phyloP scores from a whole-genome alignment of 202 grass and related monocot species.

The Eragrostis tef region DNA sequence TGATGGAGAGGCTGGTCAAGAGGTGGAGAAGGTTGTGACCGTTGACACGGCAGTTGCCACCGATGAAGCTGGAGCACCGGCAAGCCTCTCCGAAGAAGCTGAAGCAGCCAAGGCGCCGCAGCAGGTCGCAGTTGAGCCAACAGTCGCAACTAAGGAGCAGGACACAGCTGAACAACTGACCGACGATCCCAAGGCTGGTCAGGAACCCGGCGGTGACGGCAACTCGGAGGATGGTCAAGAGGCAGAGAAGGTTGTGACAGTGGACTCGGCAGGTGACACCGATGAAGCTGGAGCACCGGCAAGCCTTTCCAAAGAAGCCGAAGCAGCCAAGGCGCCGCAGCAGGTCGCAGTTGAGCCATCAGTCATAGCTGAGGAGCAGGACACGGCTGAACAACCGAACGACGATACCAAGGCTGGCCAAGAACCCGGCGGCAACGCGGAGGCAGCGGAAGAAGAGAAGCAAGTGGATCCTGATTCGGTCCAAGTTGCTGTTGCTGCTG shows the following conservation, averaged over 20 bases:
- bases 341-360: background rate
- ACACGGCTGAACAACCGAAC: background rate
- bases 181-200: no score
- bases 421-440: background rate
- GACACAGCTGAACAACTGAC: background rate
- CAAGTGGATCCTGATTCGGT: conserved; percentile 47
- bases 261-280: background rate
- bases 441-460: conserved; percentile 46
- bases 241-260: background rate
- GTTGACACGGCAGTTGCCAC: background rate
- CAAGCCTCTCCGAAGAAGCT: background rate
- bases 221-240: background rate
- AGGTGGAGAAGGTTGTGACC: background rate
- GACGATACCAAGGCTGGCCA: background rate
- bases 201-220: no score
- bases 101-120: background rate
- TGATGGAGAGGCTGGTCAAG: background rate
- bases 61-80: background rate
- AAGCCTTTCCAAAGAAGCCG: background rate
- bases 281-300: background rate
- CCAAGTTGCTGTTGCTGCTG: conserved; percentile 24
- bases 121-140: background rate
- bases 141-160: background rate
- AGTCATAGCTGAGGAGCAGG: background rate
- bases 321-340: background rate